Evolutionary conservation across 345 rosid species (phyloP).

Genomic region (Hibiscus trionum): DNA sequence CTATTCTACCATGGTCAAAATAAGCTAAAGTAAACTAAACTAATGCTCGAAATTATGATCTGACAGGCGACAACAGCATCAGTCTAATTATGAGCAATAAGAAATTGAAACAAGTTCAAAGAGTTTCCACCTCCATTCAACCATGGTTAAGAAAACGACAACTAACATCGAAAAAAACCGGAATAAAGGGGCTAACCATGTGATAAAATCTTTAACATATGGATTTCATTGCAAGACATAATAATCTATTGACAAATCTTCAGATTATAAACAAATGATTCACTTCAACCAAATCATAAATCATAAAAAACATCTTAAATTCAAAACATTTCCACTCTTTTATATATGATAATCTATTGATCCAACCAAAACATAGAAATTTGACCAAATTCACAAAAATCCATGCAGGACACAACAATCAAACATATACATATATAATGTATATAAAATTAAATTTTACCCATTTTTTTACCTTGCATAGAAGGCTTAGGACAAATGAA

Average conservation of each 20-base stretch:
- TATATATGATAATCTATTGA: background rate
- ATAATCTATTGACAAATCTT: background rate
- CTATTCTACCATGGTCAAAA: background rate
- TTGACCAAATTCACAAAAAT: slow-evolving; percentile 9
- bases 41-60: background rate
- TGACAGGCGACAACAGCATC: too few species aligned
- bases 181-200: background rate
- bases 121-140: background rate
- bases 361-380: background rate
- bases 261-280: background rate
- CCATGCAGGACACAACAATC: background rate
- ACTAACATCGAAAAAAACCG: background rate
- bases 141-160: background rate
- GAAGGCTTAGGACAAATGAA: slow-evolving; percentile 47
- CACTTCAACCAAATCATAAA: background rate
- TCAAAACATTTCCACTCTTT: background rate
- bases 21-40: too few species aligned
- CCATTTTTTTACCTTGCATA: slow-evolving; percentile 34
- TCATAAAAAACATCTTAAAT: background rate
- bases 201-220: background rate
- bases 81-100: background rate
- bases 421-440: background rate
- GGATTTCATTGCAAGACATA: background rate
- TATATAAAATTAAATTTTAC: background rate
- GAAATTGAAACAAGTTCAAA: background rate